A percentile compares a stretch with the other conserved stretches of the same genome.
phyloP scores from a whole-genome alignment of 768 basidiomycete species.

The Russula abietina region DNA sequence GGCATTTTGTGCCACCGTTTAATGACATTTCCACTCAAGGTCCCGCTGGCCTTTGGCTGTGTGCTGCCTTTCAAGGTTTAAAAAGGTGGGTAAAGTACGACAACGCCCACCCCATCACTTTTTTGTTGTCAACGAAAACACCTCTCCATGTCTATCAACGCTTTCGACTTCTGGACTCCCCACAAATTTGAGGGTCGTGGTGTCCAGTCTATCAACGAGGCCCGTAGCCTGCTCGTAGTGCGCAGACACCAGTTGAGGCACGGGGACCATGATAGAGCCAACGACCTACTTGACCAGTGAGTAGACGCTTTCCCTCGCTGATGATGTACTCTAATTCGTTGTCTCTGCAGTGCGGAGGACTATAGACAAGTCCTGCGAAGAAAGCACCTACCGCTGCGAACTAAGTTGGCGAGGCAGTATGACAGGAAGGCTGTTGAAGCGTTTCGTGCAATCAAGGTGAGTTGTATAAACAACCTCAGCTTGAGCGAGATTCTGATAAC shows the following conservation, averaged over 20 bases:
- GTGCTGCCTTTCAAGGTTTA: too few species aligned
- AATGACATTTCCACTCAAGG: too few species aligned
- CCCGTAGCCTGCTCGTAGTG: background rate
- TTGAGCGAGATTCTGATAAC: background rate
- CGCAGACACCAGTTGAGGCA: background rate
- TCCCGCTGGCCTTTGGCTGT: too few species aligned
- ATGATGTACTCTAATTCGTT: background rate
- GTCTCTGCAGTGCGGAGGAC: background rate
- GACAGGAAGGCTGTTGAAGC: background rate
- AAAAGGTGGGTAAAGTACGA: too few species aligned
- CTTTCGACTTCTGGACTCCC: too few species aligned
- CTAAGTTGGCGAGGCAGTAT: background rate
- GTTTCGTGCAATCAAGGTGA: background rate
- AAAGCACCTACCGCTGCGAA: background rate
- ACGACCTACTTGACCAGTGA: background rate
- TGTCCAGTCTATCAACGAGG: background rate
- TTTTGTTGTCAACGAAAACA: too few species aligned
- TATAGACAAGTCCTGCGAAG: background rate
- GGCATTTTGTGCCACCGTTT: too few species aligned
- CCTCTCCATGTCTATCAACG: too few species aligned
- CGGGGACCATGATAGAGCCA: background rate
- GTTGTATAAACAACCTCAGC: background rate
- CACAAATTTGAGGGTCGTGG: too few species aligned
- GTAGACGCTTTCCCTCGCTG: background rate
- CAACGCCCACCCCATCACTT: too few species aligned